These are phyloP conservation scores for Solanum peruvianum DNA, from an alignment of 257 asterid species.

Conservation along the genomic window DNA sequence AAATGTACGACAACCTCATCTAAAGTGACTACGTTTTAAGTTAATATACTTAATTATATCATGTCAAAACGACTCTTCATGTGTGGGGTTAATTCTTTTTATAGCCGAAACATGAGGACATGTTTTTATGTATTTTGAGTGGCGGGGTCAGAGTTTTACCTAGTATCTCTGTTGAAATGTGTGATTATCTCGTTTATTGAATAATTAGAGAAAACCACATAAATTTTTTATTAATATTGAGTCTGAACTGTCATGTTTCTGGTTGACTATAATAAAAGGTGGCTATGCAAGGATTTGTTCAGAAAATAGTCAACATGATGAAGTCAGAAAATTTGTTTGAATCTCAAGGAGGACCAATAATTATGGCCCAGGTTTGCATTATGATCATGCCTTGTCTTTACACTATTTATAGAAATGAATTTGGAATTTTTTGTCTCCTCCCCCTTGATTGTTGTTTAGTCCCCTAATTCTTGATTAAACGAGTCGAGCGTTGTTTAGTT, in stretches of 20 bases:
- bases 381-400: background rate
- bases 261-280: constrained; percentile 20
- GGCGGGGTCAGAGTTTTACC: background rate
- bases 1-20: background rate
- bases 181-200: background rate
- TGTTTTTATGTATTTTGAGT: background rate
- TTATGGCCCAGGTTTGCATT: constrained; percentile 52
- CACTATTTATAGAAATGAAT: background rate
- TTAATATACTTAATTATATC: background rate
- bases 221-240: background rate
- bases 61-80: background rate
- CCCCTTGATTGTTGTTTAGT: too few species aligned
- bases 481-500: background rate
- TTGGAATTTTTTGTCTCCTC: background rate
- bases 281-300: constrained; percentile 56
- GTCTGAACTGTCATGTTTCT: background rate
- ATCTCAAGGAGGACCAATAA: constrained; percentile 78
- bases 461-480: background rate
- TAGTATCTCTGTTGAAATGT: background rate
- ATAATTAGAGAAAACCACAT: background rate
- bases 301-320: constrained; percentile 48
- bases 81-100: background rate
- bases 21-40: background rate
- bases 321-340: constrained; percentile 52
- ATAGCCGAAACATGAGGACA: background rate